Base-by-base conservation (phyloP, 768 basidiomycete species). In the Daedaleopsis sinensis region DNA sequence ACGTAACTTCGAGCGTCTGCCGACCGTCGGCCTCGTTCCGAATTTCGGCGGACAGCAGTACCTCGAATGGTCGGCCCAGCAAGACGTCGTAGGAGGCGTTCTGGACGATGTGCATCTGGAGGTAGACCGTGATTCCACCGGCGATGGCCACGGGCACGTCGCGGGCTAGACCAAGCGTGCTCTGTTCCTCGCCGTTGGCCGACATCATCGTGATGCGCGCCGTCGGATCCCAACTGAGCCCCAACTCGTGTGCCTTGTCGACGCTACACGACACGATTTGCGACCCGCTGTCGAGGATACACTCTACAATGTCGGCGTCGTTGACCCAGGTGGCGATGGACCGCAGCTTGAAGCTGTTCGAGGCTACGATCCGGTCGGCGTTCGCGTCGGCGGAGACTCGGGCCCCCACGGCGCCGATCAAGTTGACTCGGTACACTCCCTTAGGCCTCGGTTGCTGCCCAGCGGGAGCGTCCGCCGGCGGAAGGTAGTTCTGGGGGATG, bases 1-100 rank as follows among this genome's bases (percentile, higher is more conserved):
- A 58, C n/a, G 19, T 19, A 35, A 58, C 48, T 13, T 27, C 37
- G 21, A 58, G 49, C 18, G 48, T 50, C 27, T 58, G 57, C 10
- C 50, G 21, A 5, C 48, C 57, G 49, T 49, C 18, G 48, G 48
- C 35, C 21, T 24, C 49, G 49, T 58, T 58, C 15, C 23, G 13
- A 23, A 58, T 36, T 32, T 38, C 32, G 57, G 46, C 50, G 23
- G 21, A 32, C 27, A 21, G 12, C 48, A 50, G 48, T 15, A 50
- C 48, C 15, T 50, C 21, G 48, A 50, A 50, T 12, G 48, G 48
- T 12, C 48, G 48, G 12, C 48, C 48, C 48, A 50, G 27, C 16
- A 50, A 23, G 16, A 50, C 27, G 15, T 50, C 48, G 48, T 50
- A 50, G 48, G 48, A 21, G 15, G 48, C 48, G 21, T 21, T 13